phyloP scores from a whole-genome alignment of 768 basidiomycete species.

The Russula sp. region DNA sequence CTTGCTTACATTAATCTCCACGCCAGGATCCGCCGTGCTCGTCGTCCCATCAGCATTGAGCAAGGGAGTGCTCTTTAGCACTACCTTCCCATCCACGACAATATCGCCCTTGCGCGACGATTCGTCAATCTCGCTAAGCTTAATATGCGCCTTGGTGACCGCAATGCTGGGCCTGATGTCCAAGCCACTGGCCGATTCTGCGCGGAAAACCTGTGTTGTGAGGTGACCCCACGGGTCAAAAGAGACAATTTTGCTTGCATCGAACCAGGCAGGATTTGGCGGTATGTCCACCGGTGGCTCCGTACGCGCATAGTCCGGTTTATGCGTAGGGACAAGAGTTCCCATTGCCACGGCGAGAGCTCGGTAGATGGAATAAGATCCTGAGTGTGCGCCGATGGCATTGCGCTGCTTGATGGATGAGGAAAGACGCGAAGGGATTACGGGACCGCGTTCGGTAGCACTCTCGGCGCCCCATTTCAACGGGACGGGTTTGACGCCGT shows the following conservation, averaged over 20 bases:
- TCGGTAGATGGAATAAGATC: conserved; percentile 92
- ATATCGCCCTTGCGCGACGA: conserved; percentile 69
- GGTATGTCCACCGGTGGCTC: conserved; percentile 82
- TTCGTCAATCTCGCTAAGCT: conserved; percentile 90
- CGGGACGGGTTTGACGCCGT: conserved; percentile 77
- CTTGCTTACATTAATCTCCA: conserved; percentile 87
- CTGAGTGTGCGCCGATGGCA: conserved; percentile 90
- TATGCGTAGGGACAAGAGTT: conserved; percentile 70
- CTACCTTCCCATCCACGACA: conserved; percentile 76
- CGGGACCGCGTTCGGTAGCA: conserved; percentile 69
- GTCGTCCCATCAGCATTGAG: conserved; percentile 60
- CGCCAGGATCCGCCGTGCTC: conserved; percentile 62
- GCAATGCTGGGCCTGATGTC: conserved; percentile 93
- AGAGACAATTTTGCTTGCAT: conserved; percentile 77
- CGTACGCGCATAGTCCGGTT: conserved; percentile 77
- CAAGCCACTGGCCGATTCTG: conserved; percentile 63
- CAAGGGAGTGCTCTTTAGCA: conserved; percentile 63
- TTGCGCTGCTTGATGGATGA: conserved; percentile 86
- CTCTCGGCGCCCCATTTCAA: conserved; percentile 78
- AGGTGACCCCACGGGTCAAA: conserved; percentile 95
- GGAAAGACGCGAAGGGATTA: conserved; percentile 84
- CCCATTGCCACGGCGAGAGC: conserved; percentile 92
- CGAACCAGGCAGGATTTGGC: conserved; percentile 73
- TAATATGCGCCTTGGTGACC: conserved; percentile 90
- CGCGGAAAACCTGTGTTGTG: conserved; percentile 66